phyloP scores from a whole-genome alignment of 208 protist species.

The Naegleria fowleri region DNA sequence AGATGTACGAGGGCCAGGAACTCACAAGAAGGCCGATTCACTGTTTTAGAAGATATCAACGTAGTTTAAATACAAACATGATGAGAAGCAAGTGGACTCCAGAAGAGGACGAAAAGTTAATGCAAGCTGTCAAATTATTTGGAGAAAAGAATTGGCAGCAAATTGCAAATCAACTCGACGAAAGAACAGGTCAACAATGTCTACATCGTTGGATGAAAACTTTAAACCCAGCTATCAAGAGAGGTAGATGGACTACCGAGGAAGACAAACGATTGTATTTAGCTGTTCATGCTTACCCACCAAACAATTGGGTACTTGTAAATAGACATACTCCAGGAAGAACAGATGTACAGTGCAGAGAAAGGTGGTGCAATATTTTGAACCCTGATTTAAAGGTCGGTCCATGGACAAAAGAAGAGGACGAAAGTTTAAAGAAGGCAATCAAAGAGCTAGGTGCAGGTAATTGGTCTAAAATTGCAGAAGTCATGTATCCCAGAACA shows the following conservation, averaged over 20 bases:
- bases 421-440: constrained; percentile 36
- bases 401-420: constrained; percentile 48
- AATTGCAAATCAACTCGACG: constrained; percentile 43
- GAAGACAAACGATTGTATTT: constrained; percentile 35
- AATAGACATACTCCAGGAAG: constrained; percentile 47
- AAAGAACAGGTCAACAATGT: constrained; percentile 55
- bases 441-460: constrained; percentile 39
- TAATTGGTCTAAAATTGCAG: constrained; percentile 47
- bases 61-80: constrained; percentile 46
- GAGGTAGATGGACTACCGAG: constrained; percentile 43
- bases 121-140: constrained; percentile 28
- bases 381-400: constrained; percentile 38
- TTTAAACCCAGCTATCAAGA: constrained; percentile 47
- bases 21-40: constrained; percentile 34
- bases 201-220: constrained; percentile 58
- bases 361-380: constrained; percentile 57
- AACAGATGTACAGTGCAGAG: constrained; percentile 59
- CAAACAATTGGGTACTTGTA: constrained; percentile 48
- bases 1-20: constrained; percentile 19
- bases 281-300: constrained; percentile 44
- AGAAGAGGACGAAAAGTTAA: constrained; percentile 47
- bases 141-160: constrained; percentile 57
- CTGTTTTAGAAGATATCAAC: constrained; percentile 45
- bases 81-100: constrained; percentile 43
- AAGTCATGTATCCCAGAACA: constrained; percentile 39